Evolutionary conservation across 1,284 basidiomycete species (phyloP), one percentile per base, ranked within the genome.

Genomic region (Pseudozyma hubeiensis): DNA sequence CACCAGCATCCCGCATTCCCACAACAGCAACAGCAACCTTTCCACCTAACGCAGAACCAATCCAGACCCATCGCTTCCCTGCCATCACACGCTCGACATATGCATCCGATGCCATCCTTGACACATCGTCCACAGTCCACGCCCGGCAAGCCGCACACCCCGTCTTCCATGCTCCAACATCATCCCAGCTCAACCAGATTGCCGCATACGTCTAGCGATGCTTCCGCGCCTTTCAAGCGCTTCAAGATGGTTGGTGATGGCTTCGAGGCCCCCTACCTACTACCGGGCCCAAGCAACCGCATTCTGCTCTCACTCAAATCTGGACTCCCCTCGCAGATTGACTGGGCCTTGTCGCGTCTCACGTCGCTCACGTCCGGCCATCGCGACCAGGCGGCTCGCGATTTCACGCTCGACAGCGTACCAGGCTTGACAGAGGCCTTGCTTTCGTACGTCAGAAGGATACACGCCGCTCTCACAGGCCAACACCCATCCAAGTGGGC

Each of bases 341-440:
- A 81, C 53, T 83, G 82, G 82, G 81, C 81, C 2, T 64, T 83
- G 17, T 59, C 62, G 4, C 71, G 77, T 14, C 78, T 83, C 17
- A 64, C 77, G 10, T 33, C 58, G 29, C 57, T 72, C 40, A 71
- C 72, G 2, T 59, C 55, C 50, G 62, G 59, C 17, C 58, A 68
- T 31, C 58, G 69, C 33, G 61, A 66, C 13, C 56, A 49, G 19
- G 56, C 61, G 6, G 48, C 66, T 16, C 66, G 66, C 45, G 66
- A 69, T 11, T 64, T 69, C 14, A 64, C 62, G 31, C 58, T 82
- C 10, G 72, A 77, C 17, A 61, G 64, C 40, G 72, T 77, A 5
- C 77, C 79, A 0, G 82, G 82, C 13, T 53, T 83, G 5, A 66
- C 65, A 29, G 82, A 81, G 16, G 70, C 65, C 7, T 61, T 83